These are phyloP conservation scores for Heimioporus sp. DNA, from an alignment of 768 basidiomycete species.

Conservation along the genomic window DNA sequence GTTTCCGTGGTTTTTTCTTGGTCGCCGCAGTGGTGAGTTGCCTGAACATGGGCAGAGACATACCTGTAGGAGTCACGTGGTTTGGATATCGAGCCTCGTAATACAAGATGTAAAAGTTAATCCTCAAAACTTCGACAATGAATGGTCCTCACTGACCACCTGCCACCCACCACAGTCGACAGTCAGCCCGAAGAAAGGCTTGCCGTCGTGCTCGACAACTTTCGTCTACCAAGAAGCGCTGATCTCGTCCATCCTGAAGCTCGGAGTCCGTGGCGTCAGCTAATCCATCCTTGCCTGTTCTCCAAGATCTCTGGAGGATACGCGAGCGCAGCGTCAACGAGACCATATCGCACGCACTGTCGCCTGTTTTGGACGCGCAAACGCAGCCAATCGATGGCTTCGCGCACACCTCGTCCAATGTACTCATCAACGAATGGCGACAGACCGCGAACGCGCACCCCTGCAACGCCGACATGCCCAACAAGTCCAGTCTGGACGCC, in stretches of 20 bases:
- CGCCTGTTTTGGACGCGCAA: conserved; percentile 89
- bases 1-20: too few species aligned
- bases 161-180: conserved; percentile 45
- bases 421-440: background rate
- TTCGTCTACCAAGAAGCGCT: conserved; percentile 74
- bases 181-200: conserved; percentile 77
- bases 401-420: conserved; percentile 78
- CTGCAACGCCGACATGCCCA: conserved; percentile 89
- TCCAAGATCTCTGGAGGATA: conserved; percentile 16
- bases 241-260: conserved; percentile 70
- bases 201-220: conserved; percentile 67
- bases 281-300: conserved; percentile 3
- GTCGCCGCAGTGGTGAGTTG: too few species aligned
- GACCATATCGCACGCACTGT: conserved; percentile 38
- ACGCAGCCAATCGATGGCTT: conserved; percentile 93
- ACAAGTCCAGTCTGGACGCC: conserved; percentile 63
- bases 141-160: conserved; percentile 30
- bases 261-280: conserved; percentile 65
- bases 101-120: too few species aligned
- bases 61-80: too few species aligned
- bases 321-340: background rate
- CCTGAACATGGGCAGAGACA: too few species aligned
- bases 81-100: too few species aligned
- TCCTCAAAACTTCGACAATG: conserved; percentile 76
- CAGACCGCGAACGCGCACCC: conserved; percentile 53